phyloP scores from a whole-genome alignment of 768 basidiomycete genomes.

The Panaeolus cyanescens region DNA sequence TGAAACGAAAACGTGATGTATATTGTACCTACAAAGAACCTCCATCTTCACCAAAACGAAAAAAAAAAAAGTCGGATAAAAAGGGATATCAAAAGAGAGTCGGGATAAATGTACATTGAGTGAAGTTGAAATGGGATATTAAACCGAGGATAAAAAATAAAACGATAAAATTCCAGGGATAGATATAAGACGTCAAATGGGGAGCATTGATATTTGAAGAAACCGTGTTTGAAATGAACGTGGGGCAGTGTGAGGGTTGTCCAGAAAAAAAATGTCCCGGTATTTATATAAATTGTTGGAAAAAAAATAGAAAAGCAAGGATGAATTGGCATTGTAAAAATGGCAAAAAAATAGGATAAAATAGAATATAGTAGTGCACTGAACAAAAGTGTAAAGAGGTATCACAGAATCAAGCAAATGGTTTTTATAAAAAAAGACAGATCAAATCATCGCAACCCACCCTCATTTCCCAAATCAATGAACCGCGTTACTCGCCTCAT shows the following conservation, averaged over 20 bases:
- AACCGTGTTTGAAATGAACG: not conserved
- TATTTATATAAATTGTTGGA: not conserved
- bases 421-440: not conserved
- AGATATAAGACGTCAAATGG: too few species aligned
- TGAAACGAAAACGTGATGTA: too few species aligned
- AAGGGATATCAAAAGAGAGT: not conserved
- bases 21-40: not conserved
- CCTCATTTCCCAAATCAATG: constrained; percentile 62
- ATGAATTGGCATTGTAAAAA: not conserved
- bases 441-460: constrained; percentile 13
- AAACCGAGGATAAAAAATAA: too few species aligned
- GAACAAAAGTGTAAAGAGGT: not conserved
- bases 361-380: not conserved
- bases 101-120: too few species aligned
- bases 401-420: not conserved
- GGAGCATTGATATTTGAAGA: not conserved
- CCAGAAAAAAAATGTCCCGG: not conserved
- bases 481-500: constrained; percentile 80
- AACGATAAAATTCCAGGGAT: too few species aligned
- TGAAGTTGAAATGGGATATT: too few species aligned
- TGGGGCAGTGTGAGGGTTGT: not conserved
- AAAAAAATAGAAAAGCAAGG: not conserved
- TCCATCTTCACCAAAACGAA: not conserved
- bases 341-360: not conserved
- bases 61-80: not conserved